A percentile compares a stretch with the other conserved stretches of the same genome.
phyloP scores from a whole-genome alignment of 305 asterid species.

The Fraxinus greggii region DNA sequence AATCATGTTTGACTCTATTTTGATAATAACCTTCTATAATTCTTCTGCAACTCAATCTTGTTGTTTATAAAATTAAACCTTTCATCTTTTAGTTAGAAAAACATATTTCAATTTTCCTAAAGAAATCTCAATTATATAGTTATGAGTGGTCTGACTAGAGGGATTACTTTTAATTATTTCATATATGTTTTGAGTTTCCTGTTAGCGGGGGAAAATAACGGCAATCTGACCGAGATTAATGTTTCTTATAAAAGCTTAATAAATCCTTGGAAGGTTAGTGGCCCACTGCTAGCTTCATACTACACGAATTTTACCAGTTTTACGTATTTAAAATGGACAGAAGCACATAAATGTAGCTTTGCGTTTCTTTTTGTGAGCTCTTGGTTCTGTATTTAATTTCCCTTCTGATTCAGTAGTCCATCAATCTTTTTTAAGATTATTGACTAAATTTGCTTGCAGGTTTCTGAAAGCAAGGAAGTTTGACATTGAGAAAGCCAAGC shows the following conservation, averaged over 20 bases:
- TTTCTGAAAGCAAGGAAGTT: slow-evolving; percentile 59
- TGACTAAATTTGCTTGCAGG: slow-evolving; percentile 30
- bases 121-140: not conserved
- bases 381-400: slow-evolving; percentile 3
- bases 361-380: not conserved
- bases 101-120: not conserved
- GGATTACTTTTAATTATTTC: slow-evolving; percentile 2
- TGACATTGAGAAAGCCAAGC: slow-evolving; percentile 56
- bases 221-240: not conserved
- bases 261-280: not conserved
- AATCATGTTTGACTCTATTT: not conserved
- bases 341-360: not conserved
- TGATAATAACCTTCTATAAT: not conserved
- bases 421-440: slow-evolving; percentile 8
- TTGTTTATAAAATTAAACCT: not conserved
- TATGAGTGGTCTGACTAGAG: not conserved
- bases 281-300: not conserved
- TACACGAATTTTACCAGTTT: not conserved
- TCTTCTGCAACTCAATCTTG: not conserved
- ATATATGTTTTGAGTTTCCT: not conserved
- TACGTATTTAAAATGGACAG: not conserved
- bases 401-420: slow-evolving; percentile 2
- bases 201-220: not conserved
- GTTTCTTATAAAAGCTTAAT: not conserved
- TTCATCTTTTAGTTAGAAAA: not conserved